Evolutionary conservation across 2,329 filamentous ascomycete genomes (phyloP), one percentile per base, ranked within the genome.

Genomic region (Neurospora crassa): DNA sequence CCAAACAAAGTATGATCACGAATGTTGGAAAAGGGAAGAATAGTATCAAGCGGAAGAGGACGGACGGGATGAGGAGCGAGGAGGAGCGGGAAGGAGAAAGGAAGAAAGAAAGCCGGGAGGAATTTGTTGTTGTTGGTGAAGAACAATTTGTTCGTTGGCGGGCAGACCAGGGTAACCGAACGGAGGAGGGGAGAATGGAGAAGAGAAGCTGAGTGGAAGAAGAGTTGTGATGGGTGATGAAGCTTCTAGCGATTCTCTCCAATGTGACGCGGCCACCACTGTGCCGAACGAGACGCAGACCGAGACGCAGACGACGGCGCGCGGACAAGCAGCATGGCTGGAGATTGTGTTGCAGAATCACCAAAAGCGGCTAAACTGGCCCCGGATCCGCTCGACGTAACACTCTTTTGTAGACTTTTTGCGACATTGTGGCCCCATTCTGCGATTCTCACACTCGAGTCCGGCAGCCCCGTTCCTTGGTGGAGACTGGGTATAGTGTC

Each of bases 21-120:
- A 69, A 34, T 68, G 42, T 59, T 67, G 47, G 47, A 67, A 67
- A 11, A 67, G 43, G 40, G 40, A 59, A 69, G 40, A 69, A 59
- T n/a, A 7, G 41, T 40, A 53, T 69, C 7, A 7, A 40, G 37
- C 53, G 68, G 68, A 24, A 40, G 29, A 18, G 45, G 45, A 10
- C 59, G 68, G 34, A 29, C 63, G 43, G 68, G 34, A 29, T 69
- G 43, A 45, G 40, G 43, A 59, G 40, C 24, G 29, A 67, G 45
- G 45, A 14, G 37, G 16, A 53, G 42, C 47, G 53, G 42, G 47
- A 40, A 70, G 40, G 67, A 41, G 67, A 43, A 63, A 53, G 37
- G 47, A 71, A 47, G 43, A n/a, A 59, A 59, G 68, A 34, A 40
- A 40, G 68, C 40, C 24, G 53, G 24, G 53, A 59, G 20, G 45